Conservation (phyloP, 2,329 filamentous ascomycete genomes). For the Xylaria hypoxylon region DNA sequence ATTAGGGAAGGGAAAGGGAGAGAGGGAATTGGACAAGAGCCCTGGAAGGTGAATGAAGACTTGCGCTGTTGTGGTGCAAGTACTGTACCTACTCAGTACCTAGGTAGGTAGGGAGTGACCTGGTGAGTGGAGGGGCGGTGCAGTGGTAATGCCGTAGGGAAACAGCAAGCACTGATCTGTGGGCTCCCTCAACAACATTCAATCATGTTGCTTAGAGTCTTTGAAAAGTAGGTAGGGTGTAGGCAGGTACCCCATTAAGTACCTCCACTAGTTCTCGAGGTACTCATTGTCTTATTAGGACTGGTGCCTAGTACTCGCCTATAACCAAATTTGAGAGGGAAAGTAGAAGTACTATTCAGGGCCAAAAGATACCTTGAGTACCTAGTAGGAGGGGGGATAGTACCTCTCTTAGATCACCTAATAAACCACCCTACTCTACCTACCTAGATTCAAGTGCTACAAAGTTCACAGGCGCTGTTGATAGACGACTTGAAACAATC, state of each 20-base stretch:
- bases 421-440: neutral
- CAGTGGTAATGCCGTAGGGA: slow-evolving; percentile 14
- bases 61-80: slow-evolving; percentile 44
- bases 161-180: neutral
- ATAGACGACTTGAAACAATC: no score
- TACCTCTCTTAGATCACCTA: neutral
- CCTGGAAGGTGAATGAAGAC: slow-evolving; percentile 35
- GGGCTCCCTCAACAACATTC: neutral
- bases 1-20: slow-evolving; percentile 37
- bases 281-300: neutral
- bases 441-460: slow-evolving; percentile 5
- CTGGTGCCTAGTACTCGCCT: neutral
- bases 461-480: slow-evolving; percentile 9
- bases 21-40: slow-evolving; percentile 32
- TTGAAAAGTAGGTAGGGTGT: neutral
- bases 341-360: neutral
- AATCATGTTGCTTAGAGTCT: no score
- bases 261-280: neutral
- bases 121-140: slow-evolving; percentile 24
- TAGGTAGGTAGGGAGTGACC: neutral
- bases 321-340: no score
- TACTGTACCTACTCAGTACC: slow-evolving; percentile 3
- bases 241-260: neutral
- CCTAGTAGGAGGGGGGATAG: neutral
- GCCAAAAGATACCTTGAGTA: slow-evolving; percentile 5